Evolutionary conservation across 106 monocot genomes (phyloP).

Genomic region (Alisma plantagoaquatica): DNA sequence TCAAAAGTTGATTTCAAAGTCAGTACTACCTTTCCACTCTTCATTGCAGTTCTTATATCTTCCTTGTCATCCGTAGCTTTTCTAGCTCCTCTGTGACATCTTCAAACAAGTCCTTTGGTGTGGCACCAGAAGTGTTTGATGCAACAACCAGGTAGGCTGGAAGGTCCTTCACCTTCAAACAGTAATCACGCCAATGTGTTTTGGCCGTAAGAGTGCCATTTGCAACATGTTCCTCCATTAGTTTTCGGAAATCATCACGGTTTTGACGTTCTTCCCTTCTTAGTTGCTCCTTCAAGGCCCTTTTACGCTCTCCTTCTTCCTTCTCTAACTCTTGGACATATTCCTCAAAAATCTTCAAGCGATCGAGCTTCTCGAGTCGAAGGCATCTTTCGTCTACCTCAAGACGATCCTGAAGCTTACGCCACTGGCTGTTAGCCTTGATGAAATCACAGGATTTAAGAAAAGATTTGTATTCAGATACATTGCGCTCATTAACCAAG

Average conservation of each 20-base stretch:
- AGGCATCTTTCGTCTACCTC: constrained; percentile 93
- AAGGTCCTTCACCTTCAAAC: constrained; percentile 76
- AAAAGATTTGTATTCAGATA: constrained; percentile 71
- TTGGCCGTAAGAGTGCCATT: constrained; percentile 74
- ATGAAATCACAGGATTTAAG: constrained; percentile 93
- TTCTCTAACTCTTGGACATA: constrained; percentile 87
- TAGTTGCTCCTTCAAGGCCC: constrained; percentile 77
- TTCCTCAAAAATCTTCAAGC: constrained; percentile 93
- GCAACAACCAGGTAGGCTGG: constrained; percentile 56
- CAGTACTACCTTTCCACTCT: constrained; percentile 58
- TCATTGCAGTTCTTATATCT: constrained; percentile 65
- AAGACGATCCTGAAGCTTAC: constrained; percentile 83
- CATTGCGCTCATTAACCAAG: constrained; percentile 57
- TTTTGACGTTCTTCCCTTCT: constrained; percentile 76
- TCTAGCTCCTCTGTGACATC: constrained; percentile 90
- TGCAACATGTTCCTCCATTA: constrained; percentile 82
- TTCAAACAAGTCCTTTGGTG: constrained; percentile 95
- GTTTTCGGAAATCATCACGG: constrained; percentile 82
- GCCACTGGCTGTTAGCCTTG: constrained; percentile 86
- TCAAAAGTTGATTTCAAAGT: constrained; percentile 58
- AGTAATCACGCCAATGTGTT: constrained; percentile 95
- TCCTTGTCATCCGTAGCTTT: constrained; percentile 84
- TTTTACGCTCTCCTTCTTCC: constrained; percentile 90
- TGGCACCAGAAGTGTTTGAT: constrained; percentile 86
- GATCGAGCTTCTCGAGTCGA: constrained; percentile 89